A percentile compares a stretch with the other conserved stretches of the same genome.
These are phyloP conservation scores for Sugiyamaella chiloensis DNA, from an alignment of 805 yeast species.

Conservation along the genomic window DNA sequence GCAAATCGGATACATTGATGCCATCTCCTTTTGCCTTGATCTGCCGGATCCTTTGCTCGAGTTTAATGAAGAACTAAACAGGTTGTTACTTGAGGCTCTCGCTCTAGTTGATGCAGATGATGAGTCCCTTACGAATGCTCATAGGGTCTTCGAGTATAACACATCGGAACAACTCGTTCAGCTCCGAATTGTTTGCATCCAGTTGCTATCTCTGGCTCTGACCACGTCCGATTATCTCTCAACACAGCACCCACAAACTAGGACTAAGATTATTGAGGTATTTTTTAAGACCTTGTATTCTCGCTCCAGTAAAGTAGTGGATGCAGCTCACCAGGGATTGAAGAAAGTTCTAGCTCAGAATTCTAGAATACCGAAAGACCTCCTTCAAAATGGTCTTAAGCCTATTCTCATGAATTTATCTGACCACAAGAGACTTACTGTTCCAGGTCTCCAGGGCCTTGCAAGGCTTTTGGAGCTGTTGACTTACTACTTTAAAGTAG, in stretches of 20 bases:
- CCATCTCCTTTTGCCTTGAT: conserved; percentile 85
- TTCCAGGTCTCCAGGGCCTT: conserved; percentile 85
- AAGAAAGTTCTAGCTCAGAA: conserved; percentile 80
- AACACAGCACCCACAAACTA: conserved; percentile 55
- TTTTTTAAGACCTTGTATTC: conserved; percentile 91
- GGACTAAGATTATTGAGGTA: conserved; percentile 85
- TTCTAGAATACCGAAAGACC: conserved; percentile 86
- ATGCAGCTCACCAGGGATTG: conserved; percentile 89
- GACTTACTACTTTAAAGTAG: conserved; percentile 92
- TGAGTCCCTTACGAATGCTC: conserved; percentile 86
- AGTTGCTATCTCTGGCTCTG: conserved; percentile 74
- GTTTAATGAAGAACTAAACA: conserved; percentile 82
- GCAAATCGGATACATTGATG: conserved; percentile 98
- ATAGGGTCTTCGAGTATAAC: conserved; percentile 77
- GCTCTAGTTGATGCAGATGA: conserved; percentile 98
- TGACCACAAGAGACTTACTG: conserved; percentile 87
- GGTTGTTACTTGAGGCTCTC: conserved; percentile 83
- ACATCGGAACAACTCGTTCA: conserved; percentile 86
- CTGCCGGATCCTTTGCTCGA: conserved; percentile 77
- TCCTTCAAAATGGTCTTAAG: conserved; percentile 89
- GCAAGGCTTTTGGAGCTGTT: conserved; percentile 81
- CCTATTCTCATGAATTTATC: conserved; percentile 95
- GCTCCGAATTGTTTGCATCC: conserved; percentile 85
- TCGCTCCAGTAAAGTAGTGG: conserved; percentile 78
- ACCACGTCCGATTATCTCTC: conserved; percentile 79